phyloP scores from a whole-genome alignment of 768 basidiomycete genomes.

The Wakefieldia striispora region DNA sequence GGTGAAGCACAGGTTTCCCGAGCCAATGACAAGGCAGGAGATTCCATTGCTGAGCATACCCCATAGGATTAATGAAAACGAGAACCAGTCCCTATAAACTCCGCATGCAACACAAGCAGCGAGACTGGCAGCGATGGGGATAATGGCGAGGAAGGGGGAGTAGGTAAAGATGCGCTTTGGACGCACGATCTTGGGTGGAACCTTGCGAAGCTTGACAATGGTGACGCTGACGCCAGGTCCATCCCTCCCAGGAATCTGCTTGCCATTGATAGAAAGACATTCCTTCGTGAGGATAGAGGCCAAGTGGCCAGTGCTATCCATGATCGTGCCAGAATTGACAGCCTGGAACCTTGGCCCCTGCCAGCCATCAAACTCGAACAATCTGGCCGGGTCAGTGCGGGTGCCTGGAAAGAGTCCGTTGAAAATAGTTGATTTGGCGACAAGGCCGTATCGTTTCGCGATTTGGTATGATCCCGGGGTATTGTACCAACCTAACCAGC shows the following conservation, averaged over 20 bases:
- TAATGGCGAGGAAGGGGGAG: slow-evolving; percentile 25
- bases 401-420: too few species aligned
- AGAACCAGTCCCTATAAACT: slow-evolving; percentile 33
- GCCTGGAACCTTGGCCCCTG: slow-evolving; percentile 30
- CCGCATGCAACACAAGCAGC: slow-evolving; percentile 28
- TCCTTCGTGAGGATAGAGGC: too few species aligned
- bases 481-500: too few species aligned
- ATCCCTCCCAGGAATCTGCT: background rate
- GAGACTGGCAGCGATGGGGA: slow-evolving; percentile 31
- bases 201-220: slow-evolving; percentile 23
- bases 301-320: too few species aligned
- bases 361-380: slow-evolving; percentile 21
- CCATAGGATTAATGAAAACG: slow-evolving; percentile 34
- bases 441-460: too few species aligned
- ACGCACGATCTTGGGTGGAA: slow-evolving; percentile 11
- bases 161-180: slow-evolving; percentile 19
- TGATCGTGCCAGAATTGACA: slow-evolving; percentile 34
- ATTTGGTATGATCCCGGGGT: too few species aligned
- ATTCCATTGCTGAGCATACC: slow-evolving; percentile 33
- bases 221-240: background rate
- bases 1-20: slow-evolving; percentile 26
- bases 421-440: too few species aligned
- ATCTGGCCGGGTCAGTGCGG: too few species aligned
- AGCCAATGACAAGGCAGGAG: slow-evolving; percentile 34
- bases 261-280: too few species aligned